These are phyloP conservation scores for Naganishia vishniacii DNA, from an alignment of 768 basidiomycete genomes.

Conservation along the genomic window DNA sequence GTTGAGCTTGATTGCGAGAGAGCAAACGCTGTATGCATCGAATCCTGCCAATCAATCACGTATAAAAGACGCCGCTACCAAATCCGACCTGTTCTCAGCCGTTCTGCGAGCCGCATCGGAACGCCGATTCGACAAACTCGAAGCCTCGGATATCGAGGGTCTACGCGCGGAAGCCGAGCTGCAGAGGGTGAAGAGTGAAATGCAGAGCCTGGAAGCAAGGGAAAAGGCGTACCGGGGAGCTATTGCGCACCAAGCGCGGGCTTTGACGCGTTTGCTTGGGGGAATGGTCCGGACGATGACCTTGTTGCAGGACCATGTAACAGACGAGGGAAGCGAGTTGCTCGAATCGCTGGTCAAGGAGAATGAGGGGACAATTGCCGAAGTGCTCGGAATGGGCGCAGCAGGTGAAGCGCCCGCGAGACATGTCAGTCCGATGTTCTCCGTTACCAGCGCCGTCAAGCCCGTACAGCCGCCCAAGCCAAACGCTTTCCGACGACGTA, in stretches of 20 bases:
- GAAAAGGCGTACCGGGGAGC: slow-evolving; percentile 31
- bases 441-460: not conserved
- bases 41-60: slow-evolving; percentile 30
- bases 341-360: slow-evolving; percentile 1
- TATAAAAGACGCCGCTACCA: slow-evolving; percentile 24
- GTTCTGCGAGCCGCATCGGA: slow-evolving; percentile 31
- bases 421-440: slow-evolving; percentile 16
- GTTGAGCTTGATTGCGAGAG: slow-evolving; percentile 26
- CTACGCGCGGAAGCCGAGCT: slow-evolving; percentile 29
- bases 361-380: not conserved
- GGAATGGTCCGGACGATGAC: slow-evolving; percentile 22
- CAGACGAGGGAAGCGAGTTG: not conserved
- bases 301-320: slow-evolving; percentile 2
- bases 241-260: slow-evolving; percentile 25
- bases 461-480: not conserved
- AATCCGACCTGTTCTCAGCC: slow-evolving; percentile 31
- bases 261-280: slow-evolving; percentile 16
- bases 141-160: slow-evolving; percentile 27
- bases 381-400: slow-evolving; percentile 12
- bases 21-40: slow-evolving; percentile 31
- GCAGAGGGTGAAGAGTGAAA: slow-evolving; percentile 27
- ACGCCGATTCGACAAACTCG: slow-evolving; percentile 31
- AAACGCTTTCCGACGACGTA: not conserved
- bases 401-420: slow-evolving; percentile 14
- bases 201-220: slow-evolving; percentile 29